Evolutionary conservation across 306 rosid genomes (phyloP), one percentile per base, ranked within the genome.

Genomic region (Myrica gale): DNA sequence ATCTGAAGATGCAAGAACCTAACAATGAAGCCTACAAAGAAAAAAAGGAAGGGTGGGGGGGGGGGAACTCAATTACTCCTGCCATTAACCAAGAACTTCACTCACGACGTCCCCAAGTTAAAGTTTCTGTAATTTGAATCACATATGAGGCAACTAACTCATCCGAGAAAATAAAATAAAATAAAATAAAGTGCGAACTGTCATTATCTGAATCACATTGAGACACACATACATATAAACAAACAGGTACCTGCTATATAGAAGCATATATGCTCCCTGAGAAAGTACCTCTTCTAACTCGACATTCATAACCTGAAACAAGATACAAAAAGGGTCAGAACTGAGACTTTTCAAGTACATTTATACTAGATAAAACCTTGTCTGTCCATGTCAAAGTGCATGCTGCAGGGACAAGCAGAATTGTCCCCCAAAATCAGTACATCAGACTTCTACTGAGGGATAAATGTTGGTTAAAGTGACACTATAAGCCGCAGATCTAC

Each of bases 211-310:
- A 32, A 32, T 32, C 37, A 55, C 23, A 20, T 3, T 41, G 70
- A 20, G 50, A 15, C 41, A 74, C 41, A 74, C 23, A 32, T 16
- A 58, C 41, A 51, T 15, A 66, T 11, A 71, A 11, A 56, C 62
- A 73, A 19, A 76, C 79, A 32, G 69, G 20, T 84, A 95, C 98
- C 98, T 96, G 85, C 90, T 87, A 81, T 92, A 96, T 73, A 96
- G 85, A 78, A 96, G 96, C 99, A 96, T 96, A 82, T 96, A 96
- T 21, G 97, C 98, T 65, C 89, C 98, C 83, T 96, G 91, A 80
- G 98, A 92, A 85, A 96, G 96, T 68, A 96, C 98, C 82, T 96
- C 99, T 20, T 90, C 96, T 90, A 96, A 73, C 65, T 90, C 92
- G 80, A 88, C 98, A 21, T 56, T 71, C 1, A 11, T n/a, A 75